phyloP scores from a whole-genome alignment of 805 yeast species.

The Candida pini region DNA sequence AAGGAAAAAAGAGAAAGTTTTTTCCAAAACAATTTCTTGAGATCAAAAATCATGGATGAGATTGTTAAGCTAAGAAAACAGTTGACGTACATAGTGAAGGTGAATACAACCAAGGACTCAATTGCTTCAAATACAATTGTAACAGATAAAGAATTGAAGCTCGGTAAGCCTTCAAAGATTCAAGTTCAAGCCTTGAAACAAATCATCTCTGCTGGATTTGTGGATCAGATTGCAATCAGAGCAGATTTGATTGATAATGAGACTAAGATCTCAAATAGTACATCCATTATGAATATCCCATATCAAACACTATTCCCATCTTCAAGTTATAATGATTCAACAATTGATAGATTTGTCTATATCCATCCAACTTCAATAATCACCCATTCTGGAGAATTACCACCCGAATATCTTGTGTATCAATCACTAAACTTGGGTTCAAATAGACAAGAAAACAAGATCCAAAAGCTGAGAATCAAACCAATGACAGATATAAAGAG shows the following conservation, averaged over 20 bases:
- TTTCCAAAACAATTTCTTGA: slow-evolving; percentile 55
- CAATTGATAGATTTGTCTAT: slow-evolving; percentile 54
- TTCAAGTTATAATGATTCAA: slow-evolving; percentile 27
- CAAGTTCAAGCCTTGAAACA: slow-evolving; percentile 83
- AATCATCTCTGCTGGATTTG: slow-evolving; percentile 86
- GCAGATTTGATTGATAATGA: slow-evolving; percentile 71
- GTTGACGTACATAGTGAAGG: slow-evolving; percentile 65
- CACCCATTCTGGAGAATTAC: slow-evolving; percentile 53
- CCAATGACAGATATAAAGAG: slow-evolving; percentile 74
- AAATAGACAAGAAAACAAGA: slow-evolving; percentile 37
- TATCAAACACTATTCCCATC: slow-evolving; percentile 53
- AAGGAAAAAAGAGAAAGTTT: slow-evolving; percentile 41
- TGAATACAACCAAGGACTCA: slow-evolving; percentile 54
- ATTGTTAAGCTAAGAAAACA: slow-evolving; percentile 77
- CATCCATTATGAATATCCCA: slow-evolving; percentile 56
- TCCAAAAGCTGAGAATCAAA: slow-evolving; percentile 54
- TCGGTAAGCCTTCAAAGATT: slow-evolving; percentile 59
- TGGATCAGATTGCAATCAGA: slow-evolving; percentile 85
- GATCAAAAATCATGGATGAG: slow-evolving; percentile 82
- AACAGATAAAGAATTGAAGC: slow-evolving; percentile 38
- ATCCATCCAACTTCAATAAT: slow-evolving; percentile 77
- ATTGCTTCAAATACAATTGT: slow-evolving; percentile 42
- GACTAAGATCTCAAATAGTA: slow-evolving; percentile 49
- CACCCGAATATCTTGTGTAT: slow-evolving; percentile 76
- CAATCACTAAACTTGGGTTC: slow-evolving; percentile 56